Evolutionary conservation across 805 yeast genomes (phyloP), one percentile per base, ranked within the genome.

Genomic region (Cyberlindnera xylosilytica): DNA sequence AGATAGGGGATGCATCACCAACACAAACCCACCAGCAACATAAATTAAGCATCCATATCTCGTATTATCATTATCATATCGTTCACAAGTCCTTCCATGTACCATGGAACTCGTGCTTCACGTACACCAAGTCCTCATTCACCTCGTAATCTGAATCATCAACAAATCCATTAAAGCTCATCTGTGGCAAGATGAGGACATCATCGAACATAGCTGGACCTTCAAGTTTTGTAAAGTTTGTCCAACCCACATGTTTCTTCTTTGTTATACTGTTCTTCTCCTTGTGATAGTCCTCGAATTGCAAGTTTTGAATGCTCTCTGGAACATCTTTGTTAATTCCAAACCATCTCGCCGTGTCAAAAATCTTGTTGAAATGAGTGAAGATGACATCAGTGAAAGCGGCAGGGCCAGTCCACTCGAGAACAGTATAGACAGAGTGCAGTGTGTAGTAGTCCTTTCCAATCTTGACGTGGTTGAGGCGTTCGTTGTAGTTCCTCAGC

Each of bases 381-480:
- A 74, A 63, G 4, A 76, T 53, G 1, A 66, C 61, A 44, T 76
- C 78, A 2, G 82, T 74, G 68, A 78, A 76, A 3, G 65, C 50
- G 1, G 74, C 79, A 12, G 74, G 66, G 0, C 82, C 83, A 0
- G 82, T 76, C 82, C 82, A 77, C 41, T 65, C 69, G 26, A 72
- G 60, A 17, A 76, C 66, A 50, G 83, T 87, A 13, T 83, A 55
- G 43, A 81, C 79, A 47, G 78, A 76, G 12, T 84, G 81, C 34
- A 74, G 66, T 0, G 78, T 68, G 39, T 68, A 63, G 47, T 54
- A 53, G 12, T 49, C 49, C 47, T 28, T 42, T 19, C 58, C 36
- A 61, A 70, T 51, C 68, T 62, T 39, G 41, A 53, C 50, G 44
- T 46, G 44, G 37, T 41, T 36, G 38, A 50, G 39, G 61, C 38